Base-by-base conservation (phyloP, 2,329 filamentous ascomycete species). In the Chrysosporium keratinophilum region DNA sequence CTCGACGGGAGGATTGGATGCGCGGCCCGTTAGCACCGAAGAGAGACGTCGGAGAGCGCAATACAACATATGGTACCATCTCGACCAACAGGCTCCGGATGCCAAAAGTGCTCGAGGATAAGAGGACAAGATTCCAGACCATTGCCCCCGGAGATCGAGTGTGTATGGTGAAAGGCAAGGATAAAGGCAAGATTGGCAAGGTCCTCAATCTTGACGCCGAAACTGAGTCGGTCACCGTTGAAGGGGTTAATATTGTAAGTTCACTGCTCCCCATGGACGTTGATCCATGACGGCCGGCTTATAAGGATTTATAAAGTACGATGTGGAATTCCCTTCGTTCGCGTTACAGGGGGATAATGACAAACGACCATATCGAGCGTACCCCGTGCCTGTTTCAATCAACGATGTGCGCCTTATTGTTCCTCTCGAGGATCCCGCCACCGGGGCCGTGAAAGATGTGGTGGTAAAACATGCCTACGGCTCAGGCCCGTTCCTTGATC, bases 121-220 rank as follows among this genome's bases (percentile, higher is more conserved):
- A 67, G 46, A 66, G 60, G 66, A 69, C 60, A 52, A 67, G 66
- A 61, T 77, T 77, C 67, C 74, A 87, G 57, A 84, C 82, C 60
- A 73, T 90, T 55, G 78, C 76, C 20, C 65, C 71, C 3, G 82
- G 83, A 5, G 93, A 97, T 70, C 80, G 93, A 56, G 89, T 96
- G 33, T 87, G 91, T 51, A 73, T 97, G 55, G 72, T 88, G 52
- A 81, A 84, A 57, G 90, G 91, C 7, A 78, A 78, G 35, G 86
- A 93, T 64, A 85, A 83, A 73, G 89, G 89, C 63, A 87, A 84
- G 73, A 93, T 98, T 69, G 87, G 87, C 49, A 73, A 74, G n/a
- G 80, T 97, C 43, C 69, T 67, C 56, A 67, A 73, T 1, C 73
- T 94, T 44, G 71, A 81, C 59, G 57, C 64, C 3, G 69, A 76